Conservation (phyloP, 129 eudicot genomes). For the Rutidosis leptorrhynchoides region DNA sequence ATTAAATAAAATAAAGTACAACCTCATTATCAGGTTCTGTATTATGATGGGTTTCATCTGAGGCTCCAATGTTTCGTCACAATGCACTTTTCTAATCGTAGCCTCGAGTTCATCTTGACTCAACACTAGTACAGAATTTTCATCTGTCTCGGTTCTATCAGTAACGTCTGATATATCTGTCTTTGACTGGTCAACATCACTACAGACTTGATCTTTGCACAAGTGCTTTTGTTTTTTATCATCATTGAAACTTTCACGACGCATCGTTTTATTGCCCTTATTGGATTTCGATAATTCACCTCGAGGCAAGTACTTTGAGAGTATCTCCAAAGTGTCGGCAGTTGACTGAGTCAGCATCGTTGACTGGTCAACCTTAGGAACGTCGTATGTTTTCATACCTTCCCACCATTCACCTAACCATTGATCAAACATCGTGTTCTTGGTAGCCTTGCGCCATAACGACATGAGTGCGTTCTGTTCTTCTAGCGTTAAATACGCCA, state of each 20-base stretch:
- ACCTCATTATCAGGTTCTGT: slow-evolving; percentile 79
- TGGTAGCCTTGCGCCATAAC: slow-evolving; percentile 68
- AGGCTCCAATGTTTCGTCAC: slow-evolving; percentile 61
- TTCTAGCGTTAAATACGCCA: slow-evolving; percentile 52
- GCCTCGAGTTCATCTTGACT: slow-evolving; percentile 77
- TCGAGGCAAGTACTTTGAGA: slow-evolving; percentile 44
- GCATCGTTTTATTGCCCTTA: slow-evolving; percentile 3
- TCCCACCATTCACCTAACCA: slow-evolving; percentile 99
- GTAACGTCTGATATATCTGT: slow-evolving; percentile 20
- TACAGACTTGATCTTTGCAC: slow-evolving; percentile 34
- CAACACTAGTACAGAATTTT: slow-evolving; percentile 29
- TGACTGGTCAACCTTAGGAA: slow-evolving; percentile 43
- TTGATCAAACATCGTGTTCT: slow-evolving; percentile 75
- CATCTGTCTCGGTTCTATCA: slow-evolving; percentile 33
- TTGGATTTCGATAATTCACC: slow-evolving; percentile 14
- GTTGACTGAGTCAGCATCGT: slow-evolving; percentile 34
- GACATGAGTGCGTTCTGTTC: slow-evolving; percentile 69
- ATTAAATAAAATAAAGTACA: not conserved
- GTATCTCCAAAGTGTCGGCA: slow-evolving; percentile 45
- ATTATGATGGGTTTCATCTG: slow-evolving; percentile 53
- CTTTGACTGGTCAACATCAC: slow-evolving; percentile 36
- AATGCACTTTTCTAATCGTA: slow-evolving; percentile 60
- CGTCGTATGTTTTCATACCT: slow-evolving; percentile 43
- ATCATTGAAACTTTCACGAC: slow-evolving; percentile 17
- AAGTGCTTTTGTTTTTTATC: slow-evolving; percentile 19